phyloP scores from a whole-genome alignment of 1,284 basidiomycete genomes.

The Apiotrichum brassicae region DNA sequence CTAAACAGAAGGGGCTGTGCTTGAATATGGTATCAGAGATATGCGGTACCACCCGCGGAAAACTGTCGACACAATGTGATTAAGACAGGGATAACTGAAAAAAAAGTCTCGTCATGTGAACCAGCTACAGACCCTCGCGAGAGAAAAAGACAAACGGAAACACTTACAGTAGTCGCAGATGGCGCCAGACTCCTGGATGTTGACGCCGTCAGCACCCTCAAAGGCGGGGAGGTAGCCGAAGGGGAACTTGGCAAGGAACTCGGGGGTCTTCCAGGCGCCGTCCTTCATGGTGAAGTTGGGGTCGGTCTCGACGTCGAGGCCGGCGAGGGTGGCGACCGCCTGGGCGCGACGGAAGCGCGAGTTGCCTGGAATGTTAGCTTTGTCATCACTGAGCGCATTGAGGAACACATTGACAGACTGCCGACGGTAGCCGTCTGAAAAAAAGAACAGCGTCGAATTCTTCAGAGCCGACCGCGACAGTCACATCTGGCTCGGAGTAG shows the following conservation, averaged over 20 bases:
- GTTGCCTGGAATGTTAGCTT: constrained; percentile 31
- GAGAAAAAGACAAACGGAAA: background rate
- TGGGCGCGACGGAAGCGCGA: constrained; percentile 55
- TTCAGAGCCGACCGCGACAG: too few species aligned
- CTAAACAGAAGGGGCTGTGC: background rate
- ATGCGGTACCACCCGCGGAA: constrained; percentile 51
- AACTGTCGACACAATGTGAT: constrained; percentile 56
- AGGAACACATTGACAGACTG: too few species aligned
- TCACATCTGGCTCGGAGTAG: too few species aligned
- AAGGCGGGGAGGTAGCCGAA: constrained; percentile 79
- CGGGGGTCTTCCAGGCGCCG: constrained; percentile 59
- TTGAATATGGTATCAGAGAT: constrained; percentile 39
- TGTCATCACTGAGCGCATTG: too few species aligned
- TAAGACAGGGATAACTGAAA: constrained; percentile 62
- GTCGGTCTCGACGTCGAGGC: constrained; percentile 61
- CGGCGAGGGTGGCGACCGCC: constrained; percentile 65
- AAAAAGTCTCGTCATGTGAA: constrained; percentile 46
- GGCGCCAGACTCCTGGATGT: constrained; percentile 72
- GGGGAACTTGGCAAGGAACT: constrained; percentile 73
- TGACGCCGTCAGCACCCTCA: constrained; percentile 64
- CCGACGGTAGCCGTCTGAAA: too few species aligned
- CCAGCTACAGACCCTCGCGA: background rate
- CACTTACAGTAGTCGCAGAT: constrained; percentile 86
- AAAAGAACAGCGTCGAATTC: too few species aligned
- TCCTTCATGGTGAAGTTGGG: constrained; percentile 55